Evolutionary conservation across 129 eudicot species (phyloP).

Genomic region (Centella asiatica): DNA sequence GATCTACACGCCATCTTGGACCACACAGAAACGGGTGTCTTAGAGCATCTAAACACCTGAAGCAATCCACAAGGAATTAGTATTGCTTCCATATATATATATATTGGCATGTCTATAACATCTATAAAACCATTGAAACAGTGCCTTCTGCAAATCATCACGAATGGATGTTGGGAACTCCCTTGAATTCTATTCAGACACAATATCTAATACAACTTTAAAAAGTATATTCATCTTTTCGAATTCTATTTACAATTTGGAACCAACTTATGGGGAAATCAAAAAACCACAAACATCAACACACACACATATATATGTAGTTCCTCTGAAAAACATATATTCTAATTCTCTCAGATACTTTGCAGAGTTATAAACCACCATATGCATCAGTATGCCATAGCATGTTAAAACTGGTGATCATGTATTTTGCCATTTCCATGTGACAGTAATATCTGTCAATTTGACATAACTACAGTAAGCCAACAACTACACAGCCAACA

Average conservation of each 20-base stretch:
- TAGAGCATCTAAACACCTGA: constrained; percentile 86
- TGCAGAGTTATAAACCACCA: too few species aligned
- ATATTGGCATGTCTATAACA: neutral
- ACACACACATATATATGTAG: neutral
- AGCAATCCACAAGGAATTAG: constrained; percentile 8
- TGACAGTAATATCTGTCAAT: neutral
- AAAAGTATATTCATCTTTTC: neutral
- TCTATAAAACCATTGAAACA: neutral
- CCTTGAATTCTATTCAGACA: neutral
- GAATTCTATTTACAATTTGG: neutral
- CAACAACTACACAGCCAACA: neutral
- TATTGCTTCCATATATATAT: neutral
- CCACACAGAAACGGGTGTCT: constrained; percentile 97
- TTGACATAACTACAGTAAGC: neutral
- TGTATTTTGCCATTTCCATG: neutral
- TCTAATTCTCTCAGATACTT: neutral
- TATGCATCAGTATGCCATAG: neutral
- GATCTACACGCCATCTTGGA: constrained; percentile 86
- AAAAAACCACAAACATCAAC: neutral
- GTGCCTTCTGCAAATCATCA: neutral
- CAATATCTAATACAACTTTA: neutral
- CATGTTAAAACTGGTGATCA: neutral
- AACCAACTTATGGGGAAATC: neutral
- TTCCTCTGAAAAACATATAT: neutral
- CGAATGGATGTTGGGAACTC: neutral